Evolutionary conservation across 2,329 filamentous ascomycete genomes (phyloP), one percentile per base, ranked within the genome.

Genomic region (Exophiala aquamarina): DNA sequence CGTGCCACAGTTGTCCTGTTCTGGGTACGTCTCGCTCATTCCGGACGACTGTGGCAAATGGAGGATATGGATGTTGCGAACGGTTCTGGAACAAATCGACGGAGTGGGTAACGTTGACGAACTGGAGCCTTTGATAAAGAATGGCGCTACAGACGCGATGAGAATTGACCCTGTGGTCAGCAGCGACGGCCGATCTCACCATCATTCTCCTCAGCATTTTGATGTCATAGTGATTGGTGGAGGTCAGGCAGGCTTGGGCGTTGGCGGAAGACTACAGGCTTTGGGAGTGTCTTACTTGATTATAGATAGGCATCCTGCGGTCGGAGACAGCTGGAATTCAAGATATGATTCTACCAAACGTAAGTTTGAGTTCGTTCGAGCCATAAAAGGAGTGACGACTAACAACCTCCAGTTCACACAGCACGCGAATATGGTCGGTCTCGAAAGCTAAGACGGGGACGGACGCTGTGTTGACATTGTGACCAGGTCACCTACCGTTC

Each of bases 251-350:
- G 82, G 82, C 1, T 68, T 85, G 2, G 76, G 74, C 0, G 67
- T 71, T 1, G 79, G 77, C 1, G 81, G 79, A 1, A 72, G 81
- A 2, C 70, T 85, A 4, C 79, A 81, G 55, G 76, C 78, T 69
- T 70, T 83, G 1, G 72, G 75, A 2, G 64, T 84, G 2, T 65
- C 74, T 11, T 65, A 77, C 1, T 66, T 84, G 1, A 59, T 84
- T n/a, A 68, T 85, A 14, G 82, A 85, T 54, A 68, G 72, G 21
- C 77, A 82, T 45, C 68, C 73, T 1, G 68, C 73, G 3, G 67
- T 85, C 0, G 82, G 82, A 10, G 81, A 85, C 50, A 84, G 78
- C 60, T 85, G 82, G 82, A 70, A 81, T 11, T 70, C 71, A 13
- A 66, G 76, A 18, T 78, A 78, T 49, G 63, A 69, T 14, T 66